Evolutionary conservation across 2,329 filamentous ascomycete genomes (phyloP), one percentile per base, ranked within the genome.

Genomic region (Hypoxylon sp.): DNA sequence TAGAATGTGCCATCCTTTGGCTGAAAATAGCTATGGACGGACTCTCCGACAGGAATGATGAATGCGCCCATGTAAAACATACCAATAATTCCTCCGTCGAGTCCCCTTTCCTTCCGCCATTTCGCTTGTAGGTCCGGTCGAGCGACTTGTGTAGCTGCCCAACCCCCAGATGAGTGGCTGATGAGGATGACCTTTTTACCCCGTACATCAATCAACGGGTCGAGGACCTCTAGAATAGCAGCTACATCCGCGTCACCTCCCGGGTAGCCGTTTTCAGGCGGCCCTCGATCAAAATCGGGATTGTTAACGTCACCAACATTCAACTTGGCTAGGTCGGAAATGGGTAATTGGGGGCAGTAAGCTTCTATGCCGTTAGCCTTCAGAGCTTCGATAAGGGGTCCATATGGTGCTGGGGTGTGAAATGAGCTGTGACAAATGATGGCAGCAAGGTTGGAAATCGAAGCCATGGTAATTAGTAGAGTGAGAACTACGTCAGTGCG

Each of bases 121-220:
- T 70, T 71, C 1, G 50, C 67, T 58, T 80, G 77, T 13, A 77
- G 63, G 13, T 77, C 74, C 11, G 71, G 74, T 1, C 61, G 55
- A 3, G 79, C 76, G 2, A 71, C 75, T 62, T 81, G 70, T 0
- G 78, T 78, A 1, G 78, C 79, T 1, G 75, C 73, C 70, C 74
- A 80, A n/a, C 78, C 77, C 2, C 78, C 77, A 3, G 76, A 73
- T 2, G 78, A 80, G 53, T 80, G 77, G 10, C 58, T 78, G 11
- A 78, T 35, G 0, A 80, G 31, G 0, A 80, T 54, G 6, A 80
- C 76, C 3, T 56, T 67, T 48, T 78, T 80, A 0, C 71, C 70
- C n/a, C 73, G 57, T 3, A 74, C 50, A 13, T 39, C 10, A 10
- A 51, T 17, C 57, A 73, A 33, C 0, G 61, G 62, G 2, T 31